Base-by-base conservation (phyloP, 257 asterid genomes). In the Leptodermis oblonga region DNA sequence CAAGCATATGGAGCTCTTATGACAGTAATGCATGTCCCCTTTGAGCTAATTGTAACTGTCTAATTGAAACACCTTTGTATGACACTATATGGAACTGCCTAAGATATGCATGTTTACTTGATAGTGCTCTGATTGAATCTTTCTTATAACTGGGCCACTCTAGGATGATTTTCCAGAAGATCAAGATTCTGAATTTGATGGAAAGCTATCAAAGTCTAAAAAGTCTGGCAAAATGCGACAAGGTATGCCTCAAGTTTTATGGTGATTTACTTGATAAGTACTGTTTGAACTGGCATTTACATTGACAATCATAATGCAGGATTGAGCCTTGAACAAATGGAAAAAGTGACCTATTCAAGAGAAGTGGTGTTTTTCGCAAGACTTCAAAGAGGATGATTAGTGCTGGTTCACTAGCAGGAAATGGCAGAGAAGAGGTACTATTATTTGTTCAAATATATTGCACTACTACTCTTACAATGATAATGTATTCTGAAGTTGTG, bases 151-250 rank as follows among this genome's bases (percentile, higher is more conserved):
- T 67, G 53, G 62, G 69, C 20, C 48, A 23, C 15, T 23, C 64
- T 84, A 90, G 98, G 96, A 86, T 71, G 92, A 86, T 48, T 65
- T 70, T 20, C 72, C 74, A 42, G 86, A 73, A 60, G 78, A 81
- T 70, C 62, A 82, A 60, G 78, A 81, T 70, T 86, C 92, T 39
- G 73, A 77, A 73, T 83, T 86, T 37, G 86, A 86, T 77, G 78
- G 82, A 62, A 78, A 75, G 77, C 77, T 74, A 78, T 64, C 83
- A 18, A 86, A 80, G 78, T 72, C 79, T 77, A 80, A 75, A 83
- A 78, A 66, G 70, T 74, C 80, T 28, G 70, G 80, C 60, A 70
- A 28, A 54, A 73, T 68, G 60, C 78, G 78, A 54, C 79, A 77
- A 87, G 95, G 92, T 86, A 78, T 51, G 41, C 26, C 39, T 37